phyloP scores from a whole-genome alignment of 2,329 filamentous ascomycete genomes.

The Nannizzia gypsea region DNA sequence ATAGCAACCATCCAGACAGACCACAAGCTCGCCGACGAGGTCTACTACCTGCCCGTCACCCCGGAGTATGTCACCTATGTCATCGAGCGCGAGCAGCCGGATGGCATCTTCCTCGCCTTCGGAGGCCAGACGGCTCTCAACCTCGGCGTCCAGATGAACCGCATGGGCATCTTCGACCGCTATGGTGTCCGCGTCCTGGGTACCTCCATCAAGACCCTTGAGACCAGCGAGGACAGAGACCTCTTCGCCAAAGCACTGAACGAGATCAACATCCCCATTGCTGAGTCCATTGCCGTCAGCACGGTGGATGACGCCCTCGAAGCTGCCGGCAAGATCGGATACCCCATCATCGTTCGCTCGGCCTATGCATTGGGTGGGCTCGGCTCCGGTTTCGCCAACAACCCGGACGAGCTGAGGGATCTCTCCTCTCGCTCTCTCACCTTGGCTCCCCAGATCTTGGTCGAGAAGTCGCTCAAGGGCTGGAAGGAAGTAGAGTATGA shows the following conservation, averaged over 20 bases:
- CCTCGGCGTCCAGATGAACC: conserved; percentile 93
- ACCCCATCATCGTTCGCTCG: conserved; percentile 95
- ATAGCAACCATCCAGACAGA: conserved; percentile 98
- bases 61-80: conserved; percentile 96
- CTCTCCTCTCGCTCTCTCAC: conserved; percentile 86
- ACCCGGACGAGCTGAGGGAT: conserved; percentile 85
- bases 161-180: conserved; percentile 86
- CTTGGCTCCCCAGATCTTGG: conserved; percentile 87
- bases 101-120: conserved; percentile 95
- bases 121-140: conserved; percentile 96
- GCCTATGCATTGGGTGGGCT: conserved; percentile 94
- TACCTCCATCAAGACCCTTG: conserved; percentile 85
- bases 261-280: conserved; percentile 95
- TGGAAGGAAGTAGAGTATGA: conserved; percentile 99
- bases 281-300: conserved; percentile 83
- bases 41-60: conserved; percentile 96
- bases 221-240: conserved; percentile 91
- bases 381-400: conserved; percentile 90
- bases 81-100: conserved; percentile 88
- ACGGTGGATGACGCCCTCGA: conserved; percentile 86
- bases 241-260: conserved; percentile 90
- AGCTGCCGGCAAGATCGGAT: conserved; percentile 76
- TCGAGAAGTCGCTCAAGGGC: conserved; percentile 97
- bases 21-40: conserved; percentile 88
- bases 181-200: conserved; percentile 93